A percentile compares a stretch with the other conserved stretches of the same genome.
Conservation (phyloP, 1,139 yeast genomes). For the Saccharomyces hybrid region DNA sequence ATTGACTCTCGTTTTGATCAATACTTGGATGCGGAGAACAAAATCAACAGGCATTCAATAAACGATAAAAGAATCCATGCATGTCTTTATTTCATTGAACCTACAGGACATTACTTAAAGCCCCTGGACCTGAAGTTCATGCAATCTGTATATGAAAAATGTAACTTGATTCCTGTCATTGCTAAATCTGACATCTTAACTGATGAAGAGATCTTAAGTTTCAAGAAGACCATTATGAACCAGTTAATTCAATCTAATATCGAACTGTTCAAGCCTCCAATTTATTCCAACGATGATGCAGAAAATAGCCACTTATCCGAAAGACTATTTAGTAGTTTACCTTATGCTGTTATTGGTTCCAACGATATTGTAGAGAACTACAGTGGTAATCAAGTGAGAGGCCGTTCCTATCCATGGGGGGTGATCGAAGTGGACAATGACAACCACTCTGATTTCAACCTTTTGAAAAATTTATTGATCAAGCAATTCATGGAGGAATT, state of each 20-base stretch:
- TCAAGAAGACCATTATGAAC: slow-evolving; percentile 66
- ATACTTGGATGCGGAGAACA: slow-evolving; percentile 85
- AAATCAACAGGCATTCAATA: slow-evolving; percentile 66
- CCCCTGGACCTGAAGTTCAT: slow-evolving; percentile 84
- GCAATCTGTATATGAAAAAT: slow-evolving; percentile 84
- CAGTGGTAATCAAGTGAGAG: slow-evolving; percentile 80
- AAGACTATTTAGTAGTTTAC: slow-evolving; percentile 63
- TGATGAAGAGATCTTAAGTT: slow-evolving; percentile 70
- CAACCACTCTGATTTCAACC: slow-evolving; percentile 86
- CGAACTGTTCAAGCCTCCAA: slow-evolving; percentile 69
- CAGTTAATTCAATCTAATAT: slow-evolving; percentile 75
- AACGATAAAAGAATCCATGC: slow-evolving; percentile 81
- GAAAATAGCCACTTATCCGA: slow-evolving; percentile 62
- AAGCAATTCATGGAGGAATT: slow-evolving; percentile 91
- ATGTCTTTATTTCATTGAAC: slow-evolving; percentile 83
- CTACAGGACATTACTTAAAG: slow-evolving; percentile 90
- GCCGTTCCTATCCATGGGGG: slow-evolving; percentile 98
- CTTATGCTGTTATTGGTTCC: slow-evolving; percentile 94
- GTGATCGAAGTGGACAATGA: slow-evolving; percentile 92
- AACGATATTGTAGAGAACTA: slow-evolving; percentile 62
- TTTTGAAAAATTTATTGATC: slow-evolving; percentile 80
- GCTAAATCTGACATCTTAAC: slow-evolving; percentile 93
- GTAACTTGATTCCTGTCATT: slow-evolving; percentile 87
- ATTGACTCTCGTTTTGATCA: slow-evolving; percentile 79
- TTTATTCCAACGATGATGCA: slow-evolving; percentile 79